Evolutionary conservation across 2,329 filamentous ascomycete species (phyloP).

Genomic region (Trichoderma simmonsii): DNA sequence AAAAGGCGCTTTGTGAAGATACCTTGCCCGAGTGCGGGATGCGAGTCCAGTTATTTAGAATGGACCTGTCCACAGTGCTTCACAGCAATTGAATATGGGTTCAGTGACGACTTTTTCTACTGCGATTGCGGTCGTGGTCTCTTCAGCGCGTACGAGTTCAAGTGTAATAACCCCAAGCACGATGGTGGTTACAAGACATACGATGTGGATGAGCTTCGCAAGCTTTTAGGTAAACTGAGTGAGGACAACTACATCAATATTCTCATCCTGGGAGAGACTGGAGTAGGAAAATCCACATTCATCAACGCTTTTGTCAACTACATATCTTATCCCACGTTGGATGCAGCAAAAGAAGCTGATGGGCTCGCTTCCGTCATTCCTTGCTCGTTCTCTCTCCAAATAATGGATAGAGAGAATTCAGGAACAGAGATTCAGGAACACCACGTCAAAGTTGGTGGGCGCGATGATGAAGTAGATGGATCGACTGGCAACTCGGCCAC

Average conservation of each 20-base stretch:
- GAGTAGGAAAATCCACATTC: slow-evolving; percentile 48
- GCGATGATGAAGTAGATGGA: slow-evolving; percentile 20
- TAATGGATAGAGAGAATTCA: not conserved
- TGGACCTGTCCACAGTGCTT: slow-evolving; percentile 20
- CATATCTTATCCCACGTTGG: slow-evolving; percentile 35
- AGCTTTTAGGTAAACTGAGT: not conserved
- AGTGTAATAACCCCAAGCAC: slow-evolving; percentile 30
- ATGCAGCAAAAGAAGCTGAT: slow-evolving; percentile 31
- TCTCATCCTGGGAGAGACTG: slow-evolving; percentile 46
- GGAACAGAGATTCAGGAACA: not conserved
- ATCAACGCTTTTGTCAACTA: slow-evolving; percentile 50
- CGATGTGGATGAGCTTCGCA: not conserved
- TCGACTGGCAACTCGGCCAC: slow-evolving; percentile 12
- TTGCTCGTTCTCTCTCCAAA: slow-evolving; percentile 20
- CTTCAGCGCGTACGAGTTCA: slow-evolving; percentile 31
- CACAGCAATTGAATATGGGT: slow-evolving; percentile 8
- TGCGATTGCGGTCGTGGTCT: slow-evolving; percentile 36
- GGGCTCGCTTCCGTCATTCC: slow-evolving; percentile 21
- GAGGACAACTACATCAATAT: slow-evolving; percentile 37
- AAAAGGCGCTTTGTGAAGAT: slow-evolving; percentile 31
- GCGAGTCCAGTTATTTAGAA: slow-evolving; percentile 16
- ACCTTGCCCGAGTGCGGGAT: slow-evolving; percentile 31
- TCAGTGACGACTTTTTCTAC: slow-evolving; percentile 29
- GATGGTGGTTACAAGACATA: slow-evolving; percentile 21
- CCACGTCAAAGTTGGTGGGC: slow-evolving; percentile 17